Base-by-base conservation (phyloP, 1,284 basidiomycete species). In the Leucoagaricus sp. region DNA sequence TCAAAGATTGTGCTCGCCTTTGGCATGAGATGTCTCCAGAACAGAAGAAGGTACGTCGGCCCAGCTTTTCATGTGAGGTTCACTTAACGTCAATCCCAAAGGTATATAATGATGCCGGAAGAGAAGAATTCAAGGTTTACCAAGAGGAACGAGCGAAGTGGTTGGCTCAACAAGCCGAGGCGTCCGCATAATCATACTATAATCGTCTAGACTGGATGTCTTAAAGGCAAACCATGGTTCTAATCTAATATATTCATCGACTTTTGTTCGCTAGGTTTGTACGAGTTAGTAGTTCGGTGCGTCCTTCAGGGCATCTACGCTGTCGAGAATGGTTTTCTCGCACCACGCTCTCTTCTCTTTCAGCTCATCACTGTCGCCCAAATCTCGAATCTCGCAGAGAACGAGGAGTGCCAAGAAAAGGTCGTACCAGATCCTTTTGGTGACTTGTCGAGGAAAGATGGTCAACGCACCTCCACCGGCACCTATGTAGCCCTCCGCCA, bases 391-490 rank as follows among this genome's bases (percentile, higher is more conserved):
- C 49, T 80, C 75, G 19, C 74, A 67, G 62, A 87, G 64, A 13
- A 83, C 72, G 1, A 81, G 63, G 44, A 89, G 64, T 2, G 83
- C 81, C 57, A 85, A 66, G 67, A 86, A 89, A 6, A 87, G 65
- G n/a, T 81, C 83, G 65, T 90, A 90, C 88, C 87, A 90, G 41
- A 84, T 60, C 58, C 86, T 72, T 69, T 91, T 91, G 50, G 87
- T 86, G 65, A 72, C 75, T 69, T 87, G 85, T 45, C 85, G 72
- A 5, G 77, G 69, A 57, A 86, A 85, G n/a, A 80, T 64, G 8
- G 83, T 72, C 23, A 80, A 67, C 3, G 67, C 68, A 3, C 70
- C 69, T 9, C 81, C 80, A 13, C 79, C 77, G n/a, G 67, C 69
- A 6, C 55, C 68, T 42, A 68, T 66, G 62, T 91, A 90, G 0